Base-by-base conservation (phyloP, 2,329 filamentous ascomycete genomes). In the Ceratocystis cubensis region DNA sequence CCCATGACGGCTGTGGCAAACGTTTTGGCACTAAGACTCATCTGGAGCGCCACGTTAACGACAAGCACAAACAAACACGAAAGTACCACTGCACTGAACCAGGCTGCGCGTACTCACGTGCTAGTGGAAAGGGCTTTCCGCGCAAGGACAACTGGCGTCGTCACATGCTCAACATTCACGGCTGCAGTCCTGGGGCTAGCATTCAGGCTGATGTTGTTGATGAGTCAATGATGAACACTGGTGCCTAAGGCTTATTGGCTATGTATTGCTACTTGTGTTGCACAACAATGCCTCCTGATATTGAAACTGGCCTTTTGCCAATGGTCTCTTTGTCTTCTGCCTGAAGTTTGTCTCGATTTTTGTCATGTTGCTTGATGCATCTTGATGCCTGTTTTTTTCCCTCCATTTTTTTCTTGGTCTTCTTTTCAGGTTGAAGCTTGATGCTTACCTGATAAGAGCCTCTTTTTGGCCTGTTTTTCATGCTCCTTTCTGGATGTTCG, bases 101-200 rank as follows among this genome's bases (percentile, higher is more conserved):
- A 1, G 78, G 78, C 5, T 85, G 83, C 70, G 76, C 80, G 4
- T 85, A 83, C 71, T 84, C 81, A n/a, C 78, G 77, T 66, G 72
- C 75, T 17, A 82, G 82, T 7, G 81, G 82, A 65, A 84, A 83
- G 69, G 81, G 80, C 0, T 85, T 85, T 69, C 82, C 82, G 0
- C 75, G 83, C 65, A 85, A 85, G 71, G 83, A 85, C 71, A 85
- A 85, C 72, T 85, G 82, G 82, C 80, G 82, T 70, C 75, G 83
- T 66, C 83, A 85, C 71, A 84, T 85, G 82, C 75, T 78, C 45
- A 84, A 84, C 72, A 84, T 84, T 70, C 83, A 85, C 70, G 73
- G 78, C 45, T 66, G 66, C 53, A 70, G 63, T 50, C 70, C 69
- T 4, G 65, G 67, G 13, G 64, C 69, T 4, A 68, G 70, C 3